A percentile compares a stretch with the other conserved stretches of the same genome.
phyloP scores from a whole-genome alignment of 164 flowering plant genomes.

The Cinnamomum chago region DNA sequence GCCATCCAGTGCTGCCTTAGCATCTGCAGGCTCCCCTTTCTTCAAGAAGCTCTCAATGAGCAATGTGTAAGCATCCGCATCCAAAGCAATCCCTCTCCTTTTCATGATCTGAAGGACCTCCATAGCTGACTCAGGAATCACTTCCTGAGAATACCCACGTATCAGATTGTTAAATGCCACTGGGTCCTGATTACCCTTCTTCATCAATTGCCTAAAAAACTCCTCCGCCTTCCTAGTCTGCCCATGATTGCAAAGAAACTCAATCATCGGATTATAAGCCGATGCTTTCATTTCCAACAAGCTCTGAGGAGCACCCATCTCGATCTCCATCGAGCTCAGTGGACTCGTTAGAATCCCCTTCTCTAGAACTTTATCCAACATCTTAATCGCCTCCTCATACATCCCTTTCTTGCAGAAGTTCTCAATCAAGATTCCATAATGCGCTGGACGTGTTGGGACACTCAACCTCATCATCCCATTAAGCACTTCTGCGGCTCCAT shows the following conservation, averaged over 20 bases:
- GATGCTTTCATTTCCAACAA: constrained; percentile 56
- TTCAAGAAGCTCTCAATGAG: constrained; percentile 60
- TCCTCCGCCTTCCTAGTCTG: constrained; percentile 65
- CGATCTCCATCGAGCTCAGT: constrained; percentile 20
- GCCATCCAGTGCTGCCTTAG: constrained; percentile 63
- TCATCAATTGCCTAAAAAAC: constrained; percentile 72
- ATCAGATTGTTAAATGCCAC: constrained; percentile 69
- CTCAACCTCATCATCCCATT: constrained; percentile 68
- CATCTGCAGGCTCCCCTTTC: constrained; percentile 85
- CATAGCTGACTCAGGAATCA: constrained; percentile 58
- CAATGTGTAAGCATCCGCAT: constrained; percentile 41
- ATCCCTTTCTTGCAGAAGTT: constrained; percentile 54
- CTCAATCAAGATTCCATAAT: constrained; percentile 83
- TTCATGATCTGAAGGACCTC: constrained; percentile 77
- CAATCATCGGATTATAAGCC: constrained; percentile 67
- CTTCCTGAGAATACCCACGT: constrained; percentile 75
- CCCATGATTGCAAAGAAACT: constrained; percentile 67
- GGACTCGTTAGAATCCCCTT: constrained; percentile 65
- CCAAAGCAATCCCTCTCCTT: constrained; percentile 53
- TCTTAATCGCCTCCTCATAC: constrained; percentile 58
- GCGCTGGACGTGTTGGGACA: constrained; percentile 77
- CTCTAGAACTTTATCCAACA: constrained; percentile 70
- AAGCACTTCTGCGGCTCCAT: constrained; percentile 74
- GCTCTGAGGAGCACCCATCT: constrained; percentile 27
- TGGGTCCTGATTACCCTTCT: constrained; percentile 69